Evolutionary conservation across 768 basidiomycete genomes (phyloP).

Genomic region (Suillus subalutaceus): DNA sequence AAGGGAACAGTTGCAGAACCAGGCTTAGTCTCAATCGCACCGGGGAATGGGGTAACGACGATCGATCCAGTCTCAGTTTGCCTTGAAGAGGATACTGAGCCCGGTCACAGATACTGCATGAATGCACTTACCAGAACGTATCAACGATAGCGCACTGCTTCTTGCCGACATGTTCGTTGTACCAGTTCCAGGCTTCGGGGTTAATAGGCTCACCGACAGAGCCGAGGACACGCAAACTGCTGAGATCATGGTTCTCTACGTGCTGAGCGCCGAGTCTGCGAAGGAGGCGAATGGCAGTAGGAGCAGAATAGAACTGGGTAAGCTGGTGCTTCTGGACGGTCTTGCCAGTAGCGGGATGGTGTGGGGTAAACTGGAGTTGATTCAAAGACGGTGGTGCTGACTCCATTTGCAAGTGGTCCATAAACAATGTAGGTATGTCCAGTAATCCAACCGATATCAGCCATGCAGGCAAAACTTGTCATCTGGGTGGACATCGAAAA

Average conservation of each 20-base stretch:
- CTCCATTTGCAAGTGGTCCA: constrained; percentile 87
- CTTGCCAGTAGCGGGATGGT: constrained; percentile 96
- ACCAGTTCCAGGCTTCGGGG: constrained; percentile 99
- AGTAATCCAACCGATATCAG: constrained; percentile 98
- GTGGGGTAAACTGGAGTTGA: constrained; percentile 97
- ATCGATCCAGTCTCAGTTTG: constrained; percentile 99
- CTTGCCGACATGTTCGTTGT: constrained; percentile 91
- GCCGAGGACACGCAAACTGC: constrained; percentile 82
- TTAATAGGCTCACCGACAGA: constrained; percentile 98
- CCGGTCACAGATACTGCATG: neutral
- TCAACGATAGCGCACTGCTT: constrained; percentile 91
- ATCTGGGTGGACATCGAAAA: constrained; percentile 96
- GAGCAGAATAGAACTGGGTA: constrained; percentile 95
- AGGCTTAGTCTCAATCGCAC: constrained; percentile 94
- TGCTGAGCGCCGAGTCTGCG: constrained; percentile 85
- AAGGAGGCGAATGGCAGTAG: constrained; percentile 92
- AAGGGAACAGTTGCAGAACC: constrained; percentile 97
- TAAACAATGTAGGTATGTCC: constrained; percentile 98
- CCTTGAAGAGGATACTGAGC: constrained; percentile 41
- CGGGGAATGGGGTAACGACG: constrained; percentile 93
- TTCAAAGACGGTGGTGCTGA: constrained; percentile 91
- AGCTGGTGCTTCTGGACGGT: constrained; percentile 90
- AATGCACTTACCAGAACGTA: constrained; percentile 71
- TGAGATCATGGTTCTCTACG: constrained; percentile 81
- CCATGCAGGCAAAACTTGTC: constrained; percentile 98